Evolutionary conservation across 2,329 filamentous ascomycete species (phyloP), one percentile per base, ranked within the genome.

Genomic region (Didymella sp.): DNA sequence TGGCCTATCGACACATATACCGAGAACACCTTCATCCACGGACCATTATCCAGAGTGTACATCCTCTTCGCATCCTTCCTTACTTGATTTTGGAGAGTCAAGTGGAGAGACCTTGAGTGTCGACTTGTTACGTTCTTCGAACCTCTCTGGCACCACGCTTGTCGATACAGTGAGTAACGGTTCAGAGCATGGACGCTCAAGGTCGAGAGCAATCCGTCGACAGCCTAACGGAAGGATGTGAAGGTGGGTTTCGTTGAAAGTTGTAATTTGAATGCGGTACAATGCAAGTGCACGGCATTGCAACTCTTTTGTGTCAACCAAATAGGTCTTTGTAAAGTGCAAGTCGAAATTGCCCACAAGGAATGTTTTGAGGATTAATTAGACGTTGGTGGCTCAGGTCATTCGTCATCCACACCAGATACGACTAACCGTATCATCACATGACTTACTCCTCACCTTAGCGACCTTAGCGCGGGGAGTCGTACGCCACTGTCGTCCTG

Each of bases 361-460:
- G 25, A 22, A 25, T 13, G 12, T 15, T 4, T 3, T 21, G 13
- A 4, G 9, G 22, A 12, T 13, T 41, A 9, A 12, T 13, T 41
- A 9, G 19, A 22, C 4, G 6, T 2, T 22, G 11, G 35, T 38
- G 19, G 33, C n/a, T n/a, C n/a, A n/a, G n/a, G 9, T 27, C 25
- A 4, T 6, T 33, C 27, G 21, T 12, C 12, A 2, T 25, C 12
- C 28, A 2, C 12, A 33, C 43, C 19, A 35, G 7, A 45, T 45
- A n/a, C 15, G 27, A 9, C 22, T 2, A 17, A 21, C 21, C 6
- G 38, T 19, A 13, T 41, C 25, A n/a, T 49, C 46, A 49, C 46
- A 27, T 41, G 37, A 38, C 12, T 28, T 41, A 33, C 37, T 41
- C 46, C 46, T 49, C 46, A 41, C 13, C 46, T 49, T 49, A 25